Conservation (phyloP, 202 grass and related monocot species). For the Panicum hallii region DNA sequence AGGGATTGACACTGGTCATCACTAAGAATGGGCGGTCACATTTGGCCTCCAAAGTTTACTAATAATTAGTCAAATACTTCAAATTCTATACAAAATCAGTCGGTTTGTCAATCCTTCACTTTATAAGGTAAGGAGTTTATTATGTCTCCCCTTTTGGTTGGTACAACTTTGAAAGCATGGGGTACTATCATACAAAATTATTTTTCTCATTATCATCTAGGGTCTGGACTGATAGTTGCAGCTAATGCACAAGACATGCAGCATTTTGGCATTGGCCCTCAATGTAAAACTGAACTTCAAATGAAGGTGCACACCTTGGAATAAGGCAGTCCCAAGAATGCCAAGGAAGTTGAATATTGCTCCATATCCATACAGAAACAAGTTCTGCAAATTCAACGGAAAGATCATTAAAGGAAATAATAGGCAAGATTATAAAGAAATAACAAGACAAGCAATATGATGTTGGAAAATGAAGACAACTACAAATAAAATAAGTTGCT, state of each 20-base stretch:
- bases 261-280: not conserved
- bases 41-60: constrained; percentile 9
- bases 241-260: constrained; percentile 3
- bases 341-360: constrained; percentile 99
- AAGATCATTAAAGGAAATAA: constrained; percentile 35
- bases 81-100: constrained; percentile 23
- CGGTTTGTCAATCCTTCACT: not conserved
- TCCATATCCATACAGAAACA: constrained; percentile 97
- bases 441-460: not conserved
- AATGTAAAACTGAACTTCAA: constrained; percentile 41
- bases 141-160: not conserved
- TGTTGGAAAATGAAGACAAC: constrained; percentile 12
- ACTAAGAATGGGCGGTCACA: constrained; percentile 29
- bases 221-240: not conserved
- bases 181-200: constrained; percentile 11
- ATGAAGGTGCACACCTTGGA: constrained; percentile 74
- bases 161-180: constrained; percentile 14
- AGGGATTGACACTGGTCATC: not conserved
- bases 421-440: constrained; percentile 12
- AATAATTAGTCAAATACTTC: not conserved
- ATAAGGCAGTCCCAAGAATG: constrained; percentile 87
- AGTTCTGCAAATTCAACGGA: constrained; percentile 68
- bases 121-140: constrained; percentile 11
- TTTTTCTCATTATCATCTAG: not conserved
- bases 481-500: not conserved